Percentiles rank a stretch among this genome's conserved stretches.
These are phyloP conservation scores for Phytophthora pluvialis DNA, from an alignment of 352 stramenopile genomes.

Conservation along the genomic window DNA sequence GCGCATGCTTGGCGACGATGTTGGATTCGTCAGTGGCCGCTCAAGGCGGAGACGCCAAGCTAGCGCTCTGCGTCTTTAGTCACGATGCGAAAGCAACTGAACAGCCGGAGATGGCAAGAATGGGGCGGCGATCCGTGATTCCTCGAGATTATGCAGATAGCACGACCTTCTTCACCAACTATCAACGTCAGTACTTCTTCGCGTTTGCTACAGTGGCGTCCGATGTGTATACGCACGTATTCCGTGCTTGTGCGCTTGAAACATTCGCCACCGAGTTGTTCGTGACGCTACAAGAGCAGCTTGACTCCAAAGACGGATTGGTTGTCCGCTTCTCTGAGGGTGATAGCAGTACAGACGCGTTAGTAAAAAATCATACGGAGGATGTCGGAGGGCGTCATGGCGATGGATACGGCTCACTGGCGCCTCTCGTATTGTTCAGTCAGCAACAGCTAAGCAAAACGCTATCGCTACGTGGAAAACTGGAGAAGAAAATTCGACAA, in stretches of 20 bases:
- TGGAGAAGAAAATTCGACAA: conserved; percentile 43
- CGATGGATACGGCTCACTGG: conserved; percentile 6
- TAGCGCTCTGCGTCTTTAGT: conserved; percentile 69
- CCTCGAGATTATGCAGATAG: conserved; percentile 21
- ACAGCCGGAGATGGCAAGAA: neutral
- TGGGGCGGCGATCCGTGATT: conserved; percentile 6
- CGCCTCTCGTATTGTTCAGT: conserved; percentile 30
- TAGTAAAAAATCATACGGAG: neutral
- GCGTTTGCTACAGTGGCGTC: conserved; percentile 52
- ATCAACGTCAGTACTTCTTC: conserved; percentile 66
- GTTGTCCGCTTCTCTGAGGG: conserved; percentile 35
- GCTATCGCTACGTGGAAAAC: conserved; percentile 23
- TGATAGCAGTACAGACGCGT: neutral
- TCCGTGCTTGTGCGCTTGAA: conserved; percentile 59
- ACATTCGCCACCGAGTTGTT: conserved; percentile 52
- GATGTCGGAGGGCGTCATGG: neutral
- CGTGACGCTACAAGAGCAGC: conserved; percentile 52
- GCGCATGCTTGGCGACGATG: conserved; percentile 67
- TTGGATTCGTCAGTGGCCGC: conserved; percentile 41
- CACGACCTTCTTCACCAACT: conserved; percentile 45
- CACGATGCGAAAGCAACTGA: conserved; percentile 42
- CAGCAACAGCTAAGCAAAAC: conserved; percentile 44
- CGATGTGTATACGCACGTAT: conserved; percentile 61
- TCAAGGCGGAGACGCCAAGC: conserved; percentile 26
- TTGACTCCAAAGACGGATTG: conserved; percentile 52